Evolutionary conservation across 768 basidiomycete genomes (phyloP).

Genomic region (Ramaria sp.): DNA sequence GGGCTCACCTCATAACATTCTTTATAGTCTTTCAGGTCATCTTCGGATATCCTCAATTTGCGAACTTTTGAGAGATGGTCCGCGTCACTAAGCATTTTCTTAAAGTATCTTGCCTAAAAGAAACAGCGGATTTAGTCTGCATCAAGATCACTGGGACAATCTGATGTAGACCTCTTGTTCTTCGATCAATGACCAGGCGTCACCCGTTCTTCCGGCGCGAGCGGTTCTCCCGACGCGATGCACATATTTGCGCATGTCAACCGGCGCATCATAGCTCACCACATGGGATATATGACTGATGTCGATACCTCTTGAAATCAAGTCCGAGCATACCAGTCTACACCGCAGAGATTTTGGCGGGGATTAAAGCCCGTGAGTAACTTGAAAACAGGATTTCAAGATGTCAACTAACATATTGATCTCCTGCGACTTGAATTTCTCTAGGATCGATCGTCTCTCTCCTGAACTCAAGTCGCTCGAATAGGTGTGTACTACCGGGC

Average conservation of each 20-base stretch:
- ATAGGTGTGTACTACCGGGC: constrained; percentile 54
- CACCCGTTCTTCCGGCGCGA: constrained; percentile 77
- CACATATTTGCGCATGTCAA: constrained; percentile 98
- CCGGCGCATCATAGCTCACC: constrained; percentile 87
- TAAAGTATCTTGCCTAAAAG: constrained; percentile 75
- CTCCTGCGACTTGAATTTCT: constrained; percentile 69
- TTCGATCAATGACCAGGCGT: constrained; percentile 93
- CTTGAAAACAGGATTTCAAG: neutral
- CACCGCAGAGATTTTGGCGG: neutral
- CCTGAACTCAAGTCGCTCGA: constrained; percentile 71
- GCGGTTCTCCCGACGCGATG: constrained; percentile 96
- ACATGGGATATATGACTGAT: constrained; percentile 89
- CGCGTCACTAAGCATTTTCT: constrained; percentile 62
- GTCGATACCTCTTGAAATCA: constrained; percentile 93
- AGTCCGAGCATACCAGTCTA: constrained; percentile 92
- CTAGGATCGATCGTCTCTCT: constrained; percentile 69
- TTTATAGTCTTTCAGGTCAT: constrained; percentile 43
- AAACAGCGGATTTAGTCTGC: constrained; percentile 3
- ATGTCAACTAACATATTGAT: constrained; percentile 59
- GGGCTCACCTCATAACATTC: constrained; percentile 56
- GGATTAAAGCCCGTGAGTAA: neutral
- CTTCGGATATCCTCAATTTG: constrained; percentile 51
- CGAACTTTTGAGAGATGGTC: constrained; percentile 62
- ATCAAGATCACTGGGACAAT: neutral
- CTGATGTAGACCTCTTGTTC: constrained; percentile 62